phyloP scores from a whole-genome alignment of 371 early-diverging fungal genomes.

The Dichotomocladium elegans region DNA sequence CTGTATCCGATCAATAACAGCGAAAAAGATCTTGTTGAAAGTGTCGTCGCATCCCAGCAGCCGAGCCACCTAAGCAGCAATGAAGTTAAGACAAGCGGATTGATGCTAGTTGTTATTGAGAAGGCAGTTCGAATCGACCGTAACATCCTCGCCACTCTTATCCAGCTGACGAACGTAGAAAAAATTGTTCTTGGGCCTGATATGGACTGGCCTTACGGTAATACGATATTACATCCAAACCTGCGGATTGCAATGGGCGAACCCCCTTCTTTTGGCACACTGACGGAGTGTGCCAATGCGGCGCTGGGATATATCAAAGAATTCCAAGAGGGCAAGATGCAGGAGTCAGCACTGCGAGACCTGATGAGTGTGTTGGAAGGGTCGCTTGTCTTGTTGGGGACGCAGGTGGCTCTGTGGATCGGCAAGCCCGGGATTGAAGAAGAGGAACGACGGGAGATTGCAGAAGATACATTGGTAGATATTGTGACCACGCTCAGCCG shows the following conservation, averaged over 20 bases:
- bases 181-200: conserved; percentile 12
- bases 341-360: background rate
- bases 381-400: conserved; percentile 18
- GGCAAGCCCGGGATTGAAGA: conserved; percentile 26
- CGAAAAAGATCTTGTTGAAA: conserved; percentile 26
- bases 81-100: conserved; percentile 10
- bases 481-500: conserved; percentile 19
- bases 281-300: conserved; percentile 28
- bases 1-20: conserved; percentile 31
- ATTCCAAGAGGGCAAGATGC: conserved; percentile 6
- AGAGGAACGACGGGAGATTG: conserved; percentile 19
- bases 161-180: conserved; percentile 20
- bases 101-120: conserved; percentile 11
- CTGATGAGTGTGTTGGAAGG: conserved; percentile 22
- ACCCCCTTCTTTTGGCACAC: conserved; percentile 26
- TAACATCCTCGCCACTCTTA: conserved; percentile 16
- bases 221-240: conserved; percentile 27
- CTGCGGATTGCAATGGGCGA: conserved; percentile 9
- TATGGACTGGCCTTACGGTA: conserved; percentile 32
- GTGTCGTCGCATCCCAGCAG: conserved; percentile 3
- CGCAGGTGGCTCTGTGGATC: conserved; percentile 33
- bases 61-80: background rate
- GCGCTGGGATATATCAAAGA: conserved; percentile 18
- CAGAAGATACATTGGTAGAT: conserved; percentile 24
- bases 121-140: conserved; percentile 14